phyloP scores from a whole-genome alignment of 805 yeast genomes.

The Wickerhamomyces rabaulensis region DNA sequence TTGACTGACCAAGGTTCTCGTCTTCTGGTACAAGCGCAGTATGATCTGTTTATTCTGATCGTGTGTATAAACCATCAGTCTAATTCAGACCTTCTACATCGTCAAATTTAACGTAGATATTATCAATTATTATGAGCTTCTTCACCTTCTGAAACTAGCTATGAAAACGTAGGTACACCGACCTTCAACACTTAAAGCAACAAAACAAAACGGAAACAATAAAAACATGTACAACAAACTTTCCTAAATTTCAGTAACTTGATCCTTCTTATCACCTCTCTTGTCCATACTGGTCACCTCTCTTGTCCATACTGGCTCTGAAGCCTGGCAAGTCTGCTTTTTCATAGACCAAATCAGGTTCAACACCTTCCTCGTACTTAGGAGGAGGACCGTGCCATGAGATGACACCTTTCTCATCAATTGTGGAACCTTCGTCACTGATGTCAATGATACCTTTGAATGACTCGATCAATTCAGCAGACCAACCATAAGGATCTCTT shows the following conservation, averaged over 20 bases:
- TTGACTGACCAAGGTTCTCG: too few relatives aligned
- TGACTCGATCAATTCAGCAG: constrained; percentile 51
- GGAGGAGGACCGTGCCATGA: constrained; percentile 52
- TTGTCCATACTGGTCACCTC: background rate
- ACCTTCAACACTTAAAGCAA: background rate
- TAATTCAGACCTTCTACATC: background rate
- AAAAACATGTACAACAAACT: too few relatives aligned
- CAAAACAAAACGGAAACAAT: background rate
- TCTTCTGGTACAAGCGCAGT: too few relatives aligned
- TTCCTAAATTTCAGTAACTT: background rate
- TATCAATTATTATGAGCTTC: background rate
- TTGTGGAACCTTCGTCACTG: constrained; percentile 61
- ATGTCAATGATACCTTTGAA: constrained; percentile 53
- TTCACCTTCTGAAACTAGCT: background rate
- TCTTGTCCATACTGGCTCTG: background rate
- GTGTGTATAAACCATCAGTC: too few relatives aligned
- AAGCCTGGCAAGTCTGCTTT: background rate
- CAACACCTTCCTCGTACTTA: constrained; percentile 17
- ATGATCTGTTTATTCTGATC: too few relatives aligned
- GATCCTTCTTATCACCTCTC: background rate
- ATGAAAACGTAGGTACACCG: background rate
- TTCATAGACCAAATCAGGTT: background rate
- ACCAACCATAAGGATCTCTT: constrained; percentile 81
- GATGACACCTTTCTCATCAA: constrained; percentile 45
- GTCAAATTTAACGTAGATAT: too few relatives aligned